A percentile compares a stretch with the other conserved stretches of the same genome.
Conservation (phyloP, 176 grass and related monocot genomes). For the Saccharum spontaneum region DNA sequence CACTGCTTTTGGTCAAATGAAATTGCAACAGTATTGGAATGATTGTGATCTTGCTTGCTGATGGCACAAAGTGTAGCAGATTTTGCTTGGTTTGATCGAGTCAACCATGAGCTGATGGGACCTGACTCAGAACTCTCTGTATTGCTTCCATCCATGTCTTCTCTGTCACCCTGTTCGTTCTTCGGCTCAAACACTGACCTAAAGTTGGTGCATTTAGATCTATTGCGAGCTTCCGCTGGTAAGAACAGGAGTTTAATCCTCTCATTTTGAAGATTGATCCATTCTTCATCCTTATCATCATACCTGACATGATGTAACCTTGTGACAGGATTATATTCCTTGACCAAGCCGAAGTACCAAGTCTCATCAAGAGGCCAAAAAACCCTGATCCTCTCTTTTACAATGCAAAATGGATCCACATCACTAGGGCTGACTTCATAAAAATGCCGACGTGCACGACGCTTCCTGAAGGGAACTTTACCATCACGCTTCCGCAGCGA, state of each 20-base stretch:
- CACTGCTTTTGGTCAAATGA: constrained; percentile 10
- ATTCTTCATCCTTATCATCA: constrained; percentile 97
- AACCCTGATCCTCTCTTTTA: constrained; percentile 87
- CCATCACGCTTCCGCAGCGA: constrained; percentile 54
- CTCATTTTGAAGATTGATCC: constrained; percentile 95
- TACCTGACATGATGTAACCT: constrained; percentile 85
- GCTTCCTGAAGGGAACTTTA: constrained; percentile 59
- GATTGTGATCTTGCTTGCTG: constrained; percentile 34
- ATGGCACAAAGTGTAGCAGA: constrained; percentile 42
- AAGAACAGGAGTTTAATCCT: constrained; percentile 94
- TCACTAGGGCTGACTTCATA: constrained; percentile 74
- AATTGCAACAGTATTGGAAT: constrained; percentile 16
- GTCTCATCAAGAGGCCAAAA: constrained; percentile 97
- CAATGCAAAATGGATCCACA: constrained; percentile 80
- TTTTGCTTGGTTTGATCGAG: constrained; percentile 50
- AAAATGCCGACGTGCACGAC: constrained; percentile 75
- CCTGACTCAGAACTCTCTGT: constrained; percentile 53
- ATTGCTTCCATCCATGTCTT: constrained; percentile 42
- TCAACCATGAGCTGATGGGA: constrained; percentile 62
- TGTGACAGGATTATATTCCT: constrained; percentile 84
- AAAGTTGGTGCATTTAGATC: constrained; percentile 51
- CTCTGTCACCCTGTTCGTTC: constrained; percentile 39
- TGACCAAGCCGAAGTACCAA: constrained; percentile 92
- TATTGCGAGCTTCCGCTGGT: constrained; percentile 61
- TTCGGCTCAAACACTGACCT: constrained; percentile 38